These are phyloP conservation scores for Penicillium paneum DNA, from an alignment of 2,329 filamentous ascomycete species.

Conservation along the genomic window DNA sequence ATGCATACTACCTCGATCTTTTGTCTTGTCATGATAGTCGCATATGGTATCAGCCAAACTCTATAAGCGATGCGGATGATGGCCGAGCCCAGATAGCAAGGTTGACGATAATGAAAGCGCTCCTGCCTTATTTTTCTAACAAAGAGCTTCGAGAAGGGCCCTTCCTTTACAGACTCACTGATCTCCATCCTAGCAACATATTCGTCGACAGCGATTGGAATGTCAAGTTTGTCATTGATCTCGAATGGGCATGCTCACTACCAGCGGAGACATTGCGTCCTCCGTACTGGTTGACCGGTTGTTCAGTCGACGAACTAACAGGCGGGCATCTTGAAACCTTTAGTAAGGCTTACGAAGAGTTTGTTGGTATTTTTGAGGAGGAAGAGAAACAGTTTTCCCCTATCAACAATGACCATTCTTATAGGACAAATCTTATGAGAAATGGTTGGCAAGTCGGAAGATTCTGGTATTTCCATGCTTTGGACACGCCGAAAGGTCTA, in stretches of 20 bases:
- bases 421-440: slow-evolving; percentile 20
- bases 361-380: slow-evolving; percentile 20
- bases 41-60: slow-evolving; percentile 35
- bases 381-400: slow-evolving; percentile 15
- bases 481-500: slow-evolving; percentile 26
- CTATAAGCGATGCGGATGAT: slow-evolving; percentile 28
- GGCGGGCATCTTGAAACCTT: slow-evolving; percentile 12
- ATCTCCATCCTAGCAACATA: slow-evolving; percentile 41
- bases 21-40: slow-evolving; percentile 36
- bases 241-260: slow-evolving; percentile 28
- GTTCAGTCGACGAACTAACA: slow-evolving; percentile 9
- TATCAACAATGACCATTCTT: not conserved
- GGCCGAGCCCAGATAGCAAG: slow-evolving; percentile 30
- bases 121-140: slow-evolving; percentile 26
- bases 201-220: slow-evolving; percentile 32
- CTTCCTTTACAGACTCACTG: slow-evolving; percentile 36
- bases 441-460: slow-evolving; percentile 23
- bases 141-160: slow-evolving; percentile 34
- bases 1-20: slow-evolving; percentile 31
- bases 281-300: slow-evolving; percentile 26
- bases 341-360: slow-evolving; percentile 12
- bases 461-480: slow-evolving; percentile 30
- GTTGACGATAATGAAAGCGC: slow-evolving; percentile 29
- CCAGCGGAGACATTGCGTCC: slow-evolving; percentile 23
- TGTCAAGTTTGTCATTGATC: slow-evolving; percentile 27